phyloP scores from a whole-genome alignment of 352 stramenopile species.

The Phytophthora aleatoria region DNA sequence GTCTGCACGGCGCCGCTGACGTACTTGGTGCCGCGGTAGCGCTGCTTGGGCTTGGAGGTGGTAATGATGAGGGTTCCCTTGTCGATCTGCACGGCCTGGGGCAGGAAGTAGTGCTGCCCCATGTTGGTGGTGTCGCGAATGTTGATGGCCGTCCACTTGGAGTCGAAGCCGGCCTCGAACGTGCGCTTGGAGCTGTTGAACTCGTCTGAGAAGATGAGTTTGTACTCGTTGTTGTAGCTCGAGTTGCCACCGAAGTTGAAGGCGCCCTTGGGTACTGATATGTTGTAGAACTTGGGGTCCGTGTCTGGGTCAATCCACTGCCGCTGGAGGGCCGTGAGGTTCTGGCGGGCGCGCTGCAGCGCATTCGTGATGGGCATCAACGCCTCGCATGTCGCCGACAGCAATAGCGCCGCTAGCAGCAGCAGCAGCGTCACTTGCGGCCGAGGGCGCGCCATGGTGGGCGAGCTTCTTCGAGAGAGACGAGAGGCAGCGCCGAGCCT shows the following conservation, averaged over 20 bases:
- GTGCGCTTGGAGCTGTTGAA: conserved; percentile 94
- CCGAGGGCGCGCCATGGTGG: conserved; percentile 19
- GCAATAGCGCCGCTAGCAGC: conserved; percentile 21
- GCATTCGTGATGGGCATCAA: conserved; percentile 31
- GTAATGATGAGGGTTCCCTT: conserved; percentile 94
- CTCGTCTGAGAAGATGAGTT: conserved; percentile 96
- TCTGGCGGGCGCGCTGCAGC: conserved; percentile 34
- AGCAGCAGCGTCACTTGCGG: conserved; percentile 16
- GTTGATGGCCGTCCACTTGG: conserved; percentile 95
- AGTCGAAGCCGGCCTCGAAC: conserved; percentile 95
- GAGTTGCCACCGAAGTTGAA: conserved; percentile 45
- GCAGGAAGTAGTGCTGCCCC: conserved; percentile 97
- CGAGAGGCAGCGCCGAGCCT: conserved; percentile 15
- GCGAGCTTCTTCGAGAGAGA: conserved; percentile 15
- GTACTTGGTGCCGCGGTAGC: conserved; percentile 77
- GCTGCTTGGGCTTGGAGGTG: conserved; percentile 84
- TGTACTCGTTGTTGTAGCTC: conserved; percentile 53
- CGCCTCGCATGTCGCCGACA: conserved; percentile 26
- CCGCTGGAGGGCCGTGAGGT: conserved; percentile 44
- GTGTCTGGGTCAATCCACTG: conserved; percentile 87
- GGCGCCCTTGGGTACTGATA: conserved; percentile 47
- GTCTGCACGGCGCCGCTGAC: conserved; percentile 95
- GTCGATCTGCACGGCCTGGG: conserved; percentile 91
- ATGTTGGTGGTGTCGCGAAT: conserved; percentile 95
- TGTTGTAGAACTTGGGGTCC: conserved; percentile 50